Conservation (phyloP, 164 flowering plant species). For the Magnolia sinica region DNA sequence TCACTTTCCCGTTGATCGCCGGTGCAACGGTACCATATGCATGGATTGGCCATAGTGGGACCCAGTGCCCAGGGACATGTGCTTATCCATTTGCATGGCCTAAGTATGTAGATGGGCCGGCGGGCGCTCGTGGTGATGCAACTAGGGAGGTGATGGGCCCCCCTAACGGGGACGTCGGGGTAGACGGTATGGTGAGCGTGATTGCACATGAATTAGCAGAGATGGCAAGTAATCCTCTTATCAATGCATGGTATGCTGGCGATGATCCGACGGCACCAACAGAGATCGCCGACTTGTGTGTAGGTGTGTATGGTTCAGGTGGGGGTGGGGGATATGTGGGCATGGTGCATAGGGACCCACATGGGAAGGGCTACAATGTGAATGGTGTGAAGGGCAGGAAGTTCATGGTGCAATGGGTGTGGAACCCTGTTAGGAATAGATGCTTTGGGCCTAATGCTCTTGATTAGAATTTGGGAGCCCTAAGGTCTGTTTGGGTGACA, state of each 20-base stretch:
- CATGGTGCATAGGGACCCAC: conserved; percentile 30
- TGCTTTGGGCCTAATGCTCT: conserved; percentile 72
- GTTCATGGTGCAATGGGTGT: conserved; percentile 63
- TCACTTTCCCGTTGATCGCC: conserved; percentile 52
- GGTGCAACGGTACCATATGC: conserved; percentile 61
- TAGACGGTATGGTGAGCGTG: conserved; percentile 67
- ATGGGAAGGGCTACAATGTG: conserved; percentile 47
- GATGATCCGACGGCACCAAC: conserved; percentile 52
- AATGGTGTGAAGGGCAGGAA: conserved; percentile 54
- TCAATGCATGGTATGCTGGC: conserved; percentile 67
- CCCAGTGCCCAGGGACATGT: conserved; percentile 61
- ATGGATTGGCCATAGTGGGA: conserved; percentile 65
- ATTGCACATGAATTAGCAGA: conserved; percentile 71
- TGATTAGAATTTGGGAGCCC: conserved; percentile 21
- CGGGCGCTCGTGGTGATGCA: conserved; percentile 13
- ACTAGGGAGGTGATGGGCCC: conserved; percentile 27
- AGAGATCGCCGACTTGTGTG: conserved; percentile 65
- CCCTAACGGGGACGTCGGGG: conserved; percentile 58
- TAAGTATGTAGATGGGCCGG: conserved; percentile 24
- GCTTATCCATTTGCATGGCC: conserved; percentile 68
- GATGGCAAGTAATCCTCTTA: conserved; percentile 48
- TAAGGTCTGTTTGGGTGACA: background rate
- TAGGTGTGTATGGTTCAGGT: conserved; percentile 61
- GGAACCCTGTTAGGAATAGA: conserved; percentile 41
- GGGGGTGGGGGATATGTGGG: conserved; percentile 65